Base-by-base conservation (phyloP, 1,139 yeast species). In the Zygosaccharomyces sapae region DNA sequence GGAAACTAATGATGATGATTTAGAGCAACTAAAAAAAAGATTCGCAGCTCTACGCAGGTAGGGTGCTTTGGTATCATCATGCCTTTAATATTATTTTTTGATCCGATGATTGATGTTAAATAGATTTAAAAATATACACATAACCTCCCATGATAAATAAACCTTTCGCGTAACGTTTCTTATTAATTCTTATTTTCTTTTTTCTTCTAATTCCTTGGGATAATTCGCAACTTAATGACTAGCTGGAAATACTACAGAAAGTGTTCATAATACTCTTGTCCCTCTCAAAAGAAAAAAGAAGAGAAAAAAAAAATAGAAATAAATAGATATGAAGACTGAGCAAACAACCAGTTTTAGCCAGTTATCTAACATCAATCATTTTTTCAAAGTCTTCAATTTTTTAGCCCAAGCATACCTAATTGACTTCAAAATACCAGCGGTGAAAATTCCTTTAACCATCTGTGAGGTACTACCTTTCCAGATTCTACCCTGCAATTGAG, bases 351-450 rank as follows among this genome's bases (percentile, higher is more conserved):
- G 27, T 24, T 24, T 8, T 8, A 24, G 1, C 10, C 10, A 24
- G 27, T 24, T 24, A 2, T 24, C 27, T 6, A 12, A 31, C 10
- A n/a, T 8, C 5, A 29, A 16, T 16, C 34, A 46, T 18, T 46
- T 46, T 9, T 20, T 42, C 41, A 41, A 43, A 10, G 49, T 44
- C 45, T 61, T 62, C 50, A 63, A 47, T 51, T 74, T 75, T 67
- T 92, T 92, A 46, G 90, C 96, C 64, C 78, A 68, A 3, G 96
- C 92, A 67, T 92, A 92, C 55, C 75, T 77, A 41, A 80, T 63
- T 13, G 95, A 81, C 62, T 86, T 85, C 27, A 72, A 62, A 1
- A 87, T 47, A 1, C 99, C 98, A 1, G 97, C 96, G 2, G 95
- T 88, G 35, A 86, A 70, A 3, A 92, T 59, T 0, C 99, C 98